Evolutionary conservation across 164 flowering plant species (phyloP).

Genomic region (Vitis amurensis): DNA sequence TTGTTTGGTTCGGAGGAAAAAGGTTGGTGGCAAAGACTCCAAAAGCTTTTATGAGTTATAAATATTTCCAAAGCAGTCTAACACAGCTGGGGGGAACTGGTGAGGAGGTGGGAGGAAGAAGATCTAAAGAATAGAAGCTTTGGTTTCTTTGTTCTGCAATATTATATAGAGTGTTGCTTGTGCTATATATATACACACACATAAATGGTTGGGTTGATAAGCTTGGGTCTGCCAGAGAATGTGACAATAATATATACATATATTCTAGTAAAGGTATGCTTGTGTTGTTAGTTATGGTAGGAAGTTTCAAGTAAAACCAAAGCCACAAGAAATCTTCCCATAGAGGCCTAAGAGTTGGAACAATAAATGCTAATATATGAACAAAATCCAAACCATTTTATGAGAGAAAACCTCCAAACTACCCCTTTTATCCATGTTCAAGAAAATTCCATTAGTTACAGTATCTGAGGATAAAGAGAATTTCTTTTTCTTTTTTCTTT

Average conservation of each 20-base stretch:
- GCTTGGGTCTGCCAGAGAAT: constrained; percentile 8
- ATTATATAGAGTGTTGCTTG: not conserved
- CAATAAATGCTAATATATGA: constrained; percentile 16
- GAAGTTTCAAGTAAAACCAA: constrained; percentile 42
- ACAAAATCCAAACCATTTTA: constrained; percentile 26
- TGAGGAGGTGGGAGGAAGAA: not conserved
- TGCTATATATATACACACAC: not conserved
- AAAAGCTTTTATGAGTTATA: not conserved
- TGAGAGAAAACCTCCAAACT: constrained; percentile 25
- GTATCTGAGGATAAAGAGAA: no score
- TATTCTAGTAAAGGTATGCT: constrained; percentile 17
- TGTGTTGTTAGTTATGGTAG: constrained; percentile 36
- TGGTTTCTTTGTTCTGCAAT: not conserved
- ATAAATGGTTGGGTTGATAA: constrained; percentile 11
- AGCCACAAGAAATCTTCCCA: constrained; percentile 41
- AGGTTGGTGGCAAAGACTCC: not conserved
- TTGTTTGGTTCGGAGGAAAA: not conserved
- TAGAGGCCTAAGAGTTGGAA: not conserved
- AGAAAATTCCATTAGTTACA: no score
- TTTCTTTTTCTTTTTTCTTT: no score
- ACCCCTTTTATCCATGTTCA: constrained; percentile 15
- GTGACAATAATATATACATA: constrained; percentile 2
- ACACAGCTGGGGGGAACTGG: not conserved
- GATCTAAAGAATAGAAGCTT: not conserved
- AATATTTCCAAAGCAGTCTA: not conserved